phyloP scores from a whole-genome alignment of 2,329 filamentous ascomycete genomes.

The Pseudocercospora eumusae region DNA sequence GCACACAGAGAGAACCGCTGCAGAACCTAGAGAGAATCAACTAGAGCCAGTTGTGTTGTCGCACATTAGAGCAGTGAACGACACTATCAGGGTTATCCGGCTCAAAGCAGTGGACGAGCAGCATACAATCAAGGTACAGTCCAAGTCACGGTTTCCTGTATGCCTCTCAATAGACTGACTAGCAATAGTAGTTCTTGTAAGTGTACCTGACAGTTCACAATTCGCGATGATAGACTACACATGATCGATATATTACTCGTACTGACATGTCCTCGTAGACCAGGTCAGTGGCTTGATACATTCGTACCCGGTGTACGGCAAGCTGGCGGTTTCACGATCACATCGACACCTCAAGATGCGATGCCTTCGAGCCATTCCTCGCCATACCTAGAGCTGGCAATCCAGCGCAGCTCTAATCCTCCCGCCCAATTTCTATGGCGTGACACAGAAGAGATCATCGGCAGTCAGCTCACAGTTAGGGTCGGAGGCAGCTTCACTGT shows the following conservation, averaged over 20 bases:
- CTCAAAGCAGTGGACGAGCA: conserved; percentile 58
- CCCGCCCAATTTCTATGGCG: conserved; percentile 77
- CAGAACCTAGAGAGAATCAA: conserved; percentile 68
- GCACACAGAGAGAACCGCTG: conserved; percentile 72
- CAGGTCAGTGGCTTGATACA: conserved; percentile 88
- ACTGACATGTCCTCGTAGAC: conserved; percentile 32
- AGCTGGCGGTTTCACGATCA: conserved; percentile 86
- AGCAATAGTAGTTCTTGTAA: conserved; percentile 59
- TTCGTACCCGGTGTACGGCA: conserved; percentile 68
- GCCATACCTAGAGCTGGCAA: conserved; percentile 72
- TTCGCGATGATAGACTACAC: neutral
- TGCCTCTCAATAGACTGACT: conserved; percentile 24
- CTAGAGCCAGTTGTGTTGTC: conserved; percentile 64
- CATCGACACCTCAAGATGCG: conserved; percentile 63
- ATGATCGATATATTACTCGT: neutral
- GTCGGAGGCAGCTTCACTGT: conserved; percentile 75
- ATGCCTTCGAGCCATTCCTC: conserved; percentile 27
- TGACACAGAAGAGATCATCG: conserved; percentile 57
- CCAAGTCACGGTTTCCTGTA: conserved; percentile 5
- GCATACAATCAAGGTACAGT: conserved; percentile 36
- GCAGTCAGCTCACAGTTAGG: conserved; percentile 63
- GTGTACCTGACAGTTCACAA: neutral
- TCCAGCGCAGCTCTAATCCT: conserved; percentile 71
- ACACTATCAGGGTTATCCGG: conserved; percentile 66
- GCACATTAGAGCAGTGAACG: conserved; percentile 65